Base-by-base conservation (phyloP, 805 yeast species). In the Teunomyces lycoperdinae region DNA sequence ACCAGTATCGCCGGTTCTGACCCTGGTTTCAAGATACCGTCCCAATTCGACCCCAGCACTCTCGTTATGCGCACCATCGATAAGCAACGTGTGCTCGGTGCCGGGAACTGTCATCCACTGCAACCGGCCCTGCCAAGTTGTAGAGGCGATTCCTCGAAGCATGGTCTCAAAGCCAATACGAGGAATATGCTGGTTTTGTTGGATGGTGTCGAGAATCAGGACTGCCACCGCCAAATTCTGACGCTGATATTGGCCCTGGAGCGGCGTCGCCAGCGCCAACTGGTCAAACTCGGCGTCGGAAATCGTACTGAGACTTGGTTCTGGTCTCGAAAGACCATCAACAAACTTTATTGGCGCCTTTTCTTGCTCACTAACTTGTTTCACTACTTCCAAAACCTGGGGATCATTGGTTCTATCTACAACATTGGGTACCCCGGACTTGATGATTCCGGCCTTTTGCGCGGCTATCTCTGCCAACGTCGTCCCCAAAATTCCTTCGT, bases 21-120 rank as follows among this genome's bases (percentile, higher is more conserved):
- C 1, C 58, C 50, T 1, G 48, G 38, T 11, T 32, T 40, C 63
- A 1, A 90, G 64, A 60, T 73, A 89, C 34, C 73, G 73, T 0
- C 77, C 78, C 28, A 94, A 69, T 57, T 86, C 89, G n/a, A 68
- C 65, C 0, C 97, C 94, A 0, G 97, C 96, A 50, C 84, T 81
- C 5, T 81, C 83, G 61, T 94, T 94, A 63, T 94, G 98, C 0
- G 98, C 97, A 2, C 98, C 98, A 67, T 92, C 98, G 2, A 94
- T 58, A 3, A 94, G 64, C 0, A 83, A 63, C 1, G 57, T 52
- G 0, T 48, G 48, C 5, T 55, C 57, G 1, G 73, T 44, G 1
- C 62, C 54, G 2, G 63, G 44, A 17, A 62, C 56, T 1, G 44
- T 43, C 1, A 66, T 44, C 1, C 58, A 48, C 58, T 94, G 96